Percentiles rank a stretch among this genome's conserved stretches.
phyloP scores from a whole-genome alignment of 148 eudicot genomes.

The Arctostaphylos glauca region DNA sequence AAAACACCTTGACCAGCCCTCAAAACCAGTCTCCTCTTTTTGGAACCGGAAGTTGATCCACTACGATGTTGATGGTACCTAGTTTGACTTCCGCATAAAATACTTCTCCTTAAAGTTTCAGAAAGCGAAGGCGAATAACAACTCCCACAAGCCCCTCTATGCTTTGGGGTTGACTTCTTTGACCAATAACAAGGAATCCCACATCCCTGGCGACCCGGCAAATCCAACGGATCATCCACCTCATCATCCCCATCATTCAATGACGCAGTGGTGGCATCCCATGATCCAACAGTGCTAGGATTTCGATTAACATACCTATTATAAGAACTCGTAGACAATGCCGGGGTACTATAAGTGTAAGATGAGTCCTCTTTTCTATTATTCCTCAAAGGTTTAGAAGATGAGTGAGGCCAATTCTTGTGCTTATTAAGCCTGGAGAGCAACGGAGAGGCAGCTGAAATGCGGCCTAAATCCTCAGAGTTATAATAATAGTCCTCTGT shows the following conservation, averaged over 20 bases:
- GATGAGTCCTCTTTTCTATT: constrained; percentile 73
- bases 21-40: constrained; percentile 51
- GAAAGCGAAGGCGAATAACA: constrained; percentile 87
- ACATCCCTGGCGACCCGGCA: constrained; percentile 81
- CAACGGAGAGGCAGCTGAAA: constrained; percentile 59
- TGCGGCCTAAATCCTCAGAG: constrained; percentile 56
- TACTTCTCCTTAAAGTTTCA: constrained; percentile 67
- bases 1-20: constrained; percentile 54
- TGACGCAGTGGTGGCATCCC: constrained; percentile 79
- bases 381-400: constrained; percentile 47
- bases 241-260: constrained; percentile 67
- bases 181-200: constrained; percentile 98
- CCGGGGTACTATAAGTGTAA: constrained; percentile 79
- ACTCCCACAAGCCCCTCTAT: constrained; percentile 59
- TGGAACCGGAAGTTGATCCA: constrained; percentile 40
- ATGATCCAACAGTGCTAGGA: constrained; percentile 74
- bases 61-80: constrained; percentile 35
- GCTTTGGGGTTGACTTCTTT: constrained; percentile 64
- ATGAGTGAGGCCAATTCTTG: constrained; percentile 33
- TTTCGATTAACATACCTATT: constrained; percentile 56
- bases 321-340: constrained; percentile 79
- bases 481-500: constrained; percentile 43
- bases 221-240: constrained; percentile 56
- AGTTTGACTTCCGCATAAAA: constrained; percentile 68
- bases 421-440: constrained; percentile 59